These are phyloP conservation scores for Neophaeococcomyces mojaviensis DNA, from an alignment of 2,329 filamentous ascomycete genomes.

Conservation along the genomic window DNA sequence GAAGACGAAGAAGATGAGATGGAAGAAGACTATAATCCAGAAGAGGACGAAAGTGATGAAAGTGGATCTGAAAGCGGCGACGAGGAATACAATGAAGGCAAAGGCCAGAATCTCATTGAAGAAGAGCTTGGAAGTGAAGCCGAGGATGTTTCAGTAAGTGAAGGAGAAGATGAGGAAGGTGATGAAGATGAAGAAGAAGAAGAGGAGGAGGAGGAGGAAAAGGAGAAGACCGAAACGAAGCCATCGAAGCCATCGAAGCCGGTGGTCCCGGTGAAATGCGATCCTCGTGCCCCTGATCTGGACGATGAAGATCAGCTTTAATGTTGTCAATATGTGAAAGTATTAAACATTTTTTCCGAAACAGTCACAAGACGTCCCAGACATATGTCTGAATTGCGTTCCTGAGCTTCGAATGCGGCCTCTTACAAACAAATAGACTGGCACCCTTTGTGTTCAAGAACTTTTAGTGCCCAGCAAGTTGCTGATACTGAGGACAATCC, in stretches of 20 bases:
- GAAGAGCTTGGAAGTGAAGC: constrained; percentile 39
- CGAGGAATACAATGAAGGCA: constrained; percentile 30
- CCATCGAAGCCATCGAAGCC: constrained; percentile 10
- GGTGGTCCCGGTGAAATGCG: not conserved
- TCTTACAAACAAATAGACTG: too few relatives aligned
- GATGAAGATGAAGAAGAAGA: constrained; percentile 13
- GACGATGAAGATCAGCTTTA: constrained; percentile 14
- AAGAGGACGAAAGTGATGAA: constrained; percentile 41
- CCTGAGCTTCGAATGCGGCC: too few relatives aligned
- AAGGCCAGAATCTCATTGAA: constrained; percentile 31
- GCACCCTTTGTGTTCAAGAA: too few relatives aligned
- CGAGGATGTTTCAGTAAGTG: constrained; percentile 30
- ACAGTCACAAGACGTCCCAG: too few relatives aligned
- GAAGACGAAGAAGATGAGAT: constrained; percentile 36
- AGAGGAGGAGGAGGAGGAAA: constrained; percentile 9
- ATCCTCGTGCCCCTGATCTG: constrained; percentile 6
- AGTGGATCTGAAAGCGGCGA: constrained; percentile 39
- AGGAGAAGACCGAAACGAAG: constrained; percentile 11
- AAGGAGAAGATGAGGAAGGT: constrained; percentile 18
- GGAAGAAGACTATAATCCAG: constrained; percentile 45
- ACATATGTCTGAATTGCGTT: too few relatives aligned
- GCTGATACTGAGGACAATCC: too few relatives aligned
- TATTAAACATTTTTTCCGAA: too few relatives aligned
- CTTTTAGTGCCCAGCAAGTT: too few relatives aligned
- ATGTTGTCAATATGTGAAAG: not conserved